Base-by-base conservation (phyloP, 306 rosid species). In the Cucurbita ficifolia region DNA sequence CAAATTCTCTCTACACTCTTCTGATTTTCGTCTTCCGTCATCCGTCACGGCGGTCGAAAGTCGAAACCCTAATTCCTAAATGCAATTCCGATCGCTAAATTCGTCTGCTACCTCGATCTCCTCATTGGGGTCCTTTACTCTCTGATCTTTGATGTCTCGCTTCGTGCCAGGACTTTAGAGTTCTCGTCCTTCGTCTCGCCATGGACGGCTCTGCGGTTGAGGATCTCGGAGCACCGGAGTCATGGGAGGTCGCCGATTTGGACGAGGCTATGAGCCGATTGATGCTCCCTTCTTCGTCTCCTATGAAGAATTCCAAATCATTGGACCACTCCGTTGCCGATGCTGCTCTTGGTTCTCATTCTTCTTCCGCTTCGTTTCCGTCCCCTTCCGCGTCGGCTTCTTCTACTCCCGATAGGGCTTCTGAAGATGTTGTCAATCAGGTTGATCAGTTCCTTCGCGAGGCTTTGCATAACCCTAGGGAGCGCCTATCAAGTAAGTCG, bases 391-490 rank as follows among this genome's bases (percentile, higher is more conserved):
- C 43, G 5, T 77, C 83, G 1, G 62, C 59, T 50, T 69, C 80
- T 35, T 70, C 76, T 18, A 7, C 70, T 53, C 38, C 55, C 21
- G 90, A 85, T 10, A 83, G 61, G 63, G 67, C 73, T 56, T 76
- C 80, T 4, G 98, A 90, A 65, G 96, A 88, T 58, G 76, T 60
- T 17, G 11, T 87, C 74, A 76, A 78, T 75, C 98, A 85, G 86
- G 96, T 94, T 1, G 97, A 94, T 80, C 95, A 83, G 86, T 94
- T 94, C 75, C 92, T 94, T 48, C 92, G 95, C 17, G 99, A 94
- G 77, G 99, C 99, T 43, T 75, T 94, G 84, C 96, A 89, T 81
- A 94, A 94, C 83, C 97, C 97, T 76, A 87, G 98, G 19, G 97
- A 94, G 85, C 97, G 98, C 52, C 84, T 94, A 29, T 86, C 98